A percentile compares a stretch with the other conserved stretches of the same genome.
Conservation (phyloP, 2,329 filamentous ascomycete genomes). For the Diaporthe batatas region DNA sequence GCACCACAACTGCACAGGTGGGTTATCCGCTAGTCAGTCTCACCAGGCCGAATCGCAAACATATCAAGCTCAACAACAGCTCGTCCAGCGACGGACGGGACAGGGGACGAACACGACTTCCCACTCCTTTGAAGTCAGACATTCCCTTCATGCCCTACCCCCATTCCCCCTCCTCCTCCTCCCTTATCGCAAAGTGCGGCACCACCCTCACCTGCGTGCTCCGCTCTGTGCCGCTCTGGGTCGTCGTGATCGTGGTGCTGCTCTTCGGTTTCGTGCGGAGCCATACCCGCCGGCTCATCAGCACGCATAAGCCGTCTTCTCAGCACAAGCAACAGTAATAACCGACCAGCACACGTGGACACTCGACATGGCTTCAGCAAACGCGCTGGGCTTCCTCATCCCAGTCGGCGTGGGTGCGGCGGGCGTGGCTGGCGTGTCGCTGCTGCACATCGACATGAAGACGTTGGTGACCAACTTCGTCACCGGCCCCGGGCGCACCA, state of each 20-base stretch:
- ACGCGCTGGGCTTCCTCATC: conserved; percentile 48
- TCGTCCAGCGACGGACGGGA: background rate
- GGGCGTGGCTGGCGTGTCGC: conserved; percentile 58
- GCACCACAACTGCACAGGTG: background rate
- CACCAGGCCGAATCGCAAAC: conserved; percentile 6
- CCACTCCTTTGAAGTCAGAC: background rate
- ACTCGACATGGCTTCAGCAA: conserved; percentile 40
- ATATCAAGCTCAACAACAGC: background rate
- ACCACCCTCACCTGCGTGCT: conserved; percentile 57
- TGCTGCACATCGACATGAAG: conserved; percentile 60
- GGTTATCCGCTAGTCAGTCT: conserved; percentile 8
- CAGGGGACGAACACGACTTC: background rate
- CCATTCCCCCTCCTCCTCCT: conserved; percentile 27
- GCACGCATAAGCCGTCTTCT: background rate
- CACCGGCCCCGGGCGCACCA: conserved; percentile 67
- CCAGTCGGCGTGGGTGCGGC: conserved; percentile 58
- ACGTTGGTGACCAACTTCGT: conserved; percentile 58
- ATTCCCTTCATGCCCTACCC: conserved; percentile 38
- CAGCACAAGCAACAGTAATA: background rate
- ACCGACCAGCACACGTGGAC: no score
- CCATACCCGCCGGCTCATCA: conserved; percentile 43
- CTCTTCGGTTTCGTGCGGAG: conserved; percentile 53
- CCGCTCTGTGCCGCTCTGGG: conserved; percentile 58
- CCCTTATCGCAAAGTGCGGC: conserved; percentile 57
- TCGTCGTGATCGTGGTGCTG: conserved; percentile 54